A percentile compares a stretch with the other conserved stretches of the same genome.
These are phyloP conservation scores for Cordyceps tenuipes DNA, from an alignment of 2,329 filamentous ascomycete species.

Conservation along the genomic window DNA sequence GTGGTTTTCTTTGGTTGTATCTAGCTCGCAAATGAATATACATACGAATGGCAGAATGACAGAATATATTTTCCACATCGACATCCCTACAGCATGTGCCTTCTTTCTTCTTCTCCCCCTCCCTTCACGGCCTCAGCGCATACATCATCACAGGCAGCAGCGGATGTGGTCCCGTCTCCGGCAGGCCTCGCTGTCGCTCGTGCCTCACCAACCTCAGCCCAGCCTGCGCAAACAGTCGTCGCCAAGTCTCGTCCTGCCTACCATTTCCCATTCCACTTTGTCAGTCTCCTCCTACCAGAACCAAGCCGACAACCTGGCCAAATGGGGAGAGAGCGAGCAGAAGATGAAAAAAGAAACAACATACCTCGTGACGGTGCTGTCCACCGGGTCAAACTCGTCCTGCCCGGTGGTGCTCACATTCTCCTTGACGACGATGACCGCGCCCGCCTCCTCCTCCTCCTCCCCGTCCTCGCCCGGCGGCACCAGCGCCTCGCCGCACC, in stretches of 20 bases:
- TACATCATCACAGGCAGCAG: constrained; percentile 72
- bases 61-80: background rate
- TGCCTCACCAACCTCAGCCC: constrained; percentile 59
- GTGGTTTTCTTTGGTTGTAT: background rate
- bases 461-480: constrained; percentile 22
- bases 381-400: constrained; percentile 67
- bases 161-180: constrained; percentile 35
- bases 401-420: constrained; percentile 52
- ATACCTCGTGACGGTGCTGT: constrained; percentile 68
- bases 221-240: constrained; percentile 58
- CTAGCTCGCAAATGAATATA: background rate
- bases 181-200: constrained; percentile 65
- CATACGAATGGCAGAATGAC: background rate
- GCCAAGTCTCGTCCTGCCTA: constrained; percentile 65
- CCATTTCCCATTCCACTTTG: background rate
- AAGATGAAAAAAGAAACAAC: background rate
- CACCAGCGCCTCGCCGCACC: constrained; percentile 41
- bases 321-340: too few relatives aligned
- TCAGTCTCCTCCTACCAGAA: background rate
- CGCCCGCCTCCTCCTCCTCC: too few relatives aligned
- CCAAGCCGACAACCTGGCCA: too few relatives aligned
- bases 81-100: background rate
- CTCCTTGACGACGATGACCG: constrained; percentile 45
- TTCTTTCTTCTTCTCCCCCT: background rate
- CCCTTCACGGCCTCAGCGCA: constrained; percentile 52